phyloP scores from a whole-genome alignment of 345 rosid species.

The Raphanus sativus region DNA sequence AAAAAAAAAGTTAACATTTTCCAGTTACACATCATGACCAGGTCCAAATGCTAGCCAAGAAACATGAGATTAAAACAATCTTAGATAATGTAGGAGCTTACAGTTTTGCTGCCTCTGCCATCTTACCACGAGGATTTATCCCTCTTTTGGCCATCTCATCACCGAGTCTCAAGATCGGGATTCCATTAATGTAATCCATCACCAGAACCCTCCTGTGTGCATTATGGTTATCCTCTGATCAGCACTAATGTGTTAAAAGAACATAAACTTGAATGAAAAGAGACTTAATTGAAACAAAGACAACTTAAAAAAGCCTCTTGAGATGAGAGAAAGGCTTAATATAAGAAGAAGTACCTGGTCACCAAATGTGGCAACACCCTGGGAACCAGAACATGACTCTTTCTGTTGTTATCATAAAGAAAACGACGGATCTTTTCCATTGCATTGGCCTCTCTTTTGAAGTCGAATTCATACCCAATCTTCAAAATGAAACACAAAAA shows the following conservation, averaged over 20 bases:
- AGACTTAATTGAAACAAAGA: neutral
- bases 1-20: neutral
- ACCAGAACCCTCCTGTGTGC: slow-evolving; percentile 68
- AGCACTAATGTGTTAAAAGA: slow-evolving; percentile 7
- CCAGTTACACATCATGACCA: slow-evolving; percentile 3
- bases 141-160: slow-evolving; percentile 93
- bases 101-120: slow-evolving; percentile 85
- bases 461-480: slow-evolving; percentile 97
- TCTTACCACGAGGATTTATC: slow-evolving; percentile 74
- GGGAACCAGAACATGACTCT: slow-evolving; percentile 80
- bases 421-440: slow-evolving; percentile 79
- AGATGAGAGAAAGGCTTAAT: too few species aligned
- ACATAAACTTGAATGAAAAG: too few species aligned
- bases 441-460: slow-evolving; percentile 79
- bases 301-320: neutral
- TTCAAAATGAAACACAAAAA: slow-evolving; percentile 36
- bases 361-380: slow-evolving; percentile 57
- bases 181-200: slow-evolving; percentile 90
- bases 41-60: slow-evolving; percentile 7
- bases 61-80: neutral
- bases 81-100: slow-evolving; percentile 43
- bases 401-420: slow-evolving; percentile 74
- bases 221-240: slow-evolving; percentile 3
- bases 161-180: slow-evolving; percentile 86
- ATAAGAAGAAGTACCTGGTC: slow-evolving; percentile 54